These are phyloP conservation scores for Alternaria incomplexa DNA, from an alignment of 2,329 filamentous ascomycete genomes.

Conservation along the genomic window DNA sequence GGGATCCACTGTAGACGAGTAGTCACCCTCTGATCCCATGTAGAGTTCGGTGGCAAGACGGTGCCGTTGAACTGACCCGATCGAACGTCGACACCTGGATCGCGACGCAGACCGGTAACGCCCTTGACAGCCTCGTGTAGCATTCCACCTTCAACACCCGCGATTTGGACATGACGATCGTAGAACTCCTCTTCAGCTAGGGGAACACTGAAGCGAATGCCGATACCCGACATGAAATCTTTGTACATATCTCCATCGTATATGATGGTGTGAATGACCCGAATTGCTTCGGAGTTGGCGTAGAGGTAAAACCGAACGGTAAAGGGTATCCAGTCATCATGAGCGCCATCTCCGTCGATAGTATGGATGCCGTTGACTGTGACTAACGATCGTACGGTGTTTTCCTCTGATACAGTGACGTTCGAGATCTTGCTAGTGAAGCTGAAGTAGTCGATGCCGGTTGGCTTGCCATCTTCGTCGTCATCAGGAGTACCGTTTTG, in stretches of 20 bases:
- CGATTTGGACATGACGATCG: conserved; percentile 65
- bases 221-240: conserved; percentile 62
- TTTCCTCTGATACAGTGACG: conserved; percentile 56
- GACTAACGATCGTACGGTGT: conserved; percentile 55
- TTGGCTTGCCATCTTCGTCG: conserved; percentile 43
- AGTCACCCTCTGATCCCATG: conserved; percentile 57
- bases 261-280: conserved; percentile 62
- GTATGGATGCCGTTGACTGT: conserved; percentile 52
- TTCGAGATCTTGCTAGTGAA: conserved; percentile 61
- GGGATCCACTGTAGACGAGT: conserved; percentile 63
- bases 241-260: conserved; percentile 59
- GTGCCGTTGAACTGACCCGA: conserved; percentile 59
- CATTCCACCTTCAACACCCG: conserved; percentile 62
- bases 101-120: conserved; percentile 64
- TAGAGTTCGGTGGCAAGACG: conserved; percentile 48
- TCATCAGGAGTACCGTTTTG: conserved; percentile 56
- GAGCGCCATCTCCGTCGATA: conserved; percentile 30
- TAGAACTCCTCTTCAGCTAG: conserved; percentile 60
- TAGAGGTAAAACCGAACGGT: conserved; percentile 66
- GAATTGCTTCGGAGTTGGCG: conserved; percentile 61
- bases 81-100: conserved; percentile 59
- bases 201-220: conserved; percentile 63
- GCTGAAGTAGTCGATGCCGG: conserved; percentile 51
- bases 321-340: conserved; percentile 62
- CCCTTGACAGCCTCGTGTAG: conserved; percentile 66